Evolutionary conservation across 2,329 filamentous ascomycete species (phyloP).

Genomic region (Verticillium alfalfae): DNA sequence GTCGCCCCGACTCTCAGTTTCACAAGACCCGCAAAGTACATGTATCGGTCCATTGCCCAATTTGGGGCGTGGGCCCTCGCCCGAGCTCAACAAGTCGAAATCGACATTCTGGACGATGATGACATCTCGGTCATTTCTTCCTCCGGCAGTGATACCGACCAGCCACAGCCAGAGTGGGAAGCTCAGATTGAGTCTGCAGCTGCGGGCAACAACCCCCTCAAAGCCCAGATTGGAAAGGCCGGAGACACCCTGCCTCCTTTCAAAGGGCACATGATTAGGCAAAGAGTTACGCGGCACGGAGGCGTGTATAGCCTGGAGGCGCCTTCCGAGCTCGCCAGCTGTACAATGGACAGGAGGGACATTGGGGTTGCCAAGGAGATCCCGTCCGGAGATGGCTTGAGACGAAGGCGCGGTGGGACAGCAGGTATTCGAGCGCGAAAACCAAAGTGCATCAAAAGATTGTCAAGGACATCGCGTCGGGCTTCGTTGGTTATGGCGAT

Average conservation of each 20-base stretch:
- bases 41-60: constrained; percentile 88
- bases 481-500: constrained; percentile 63
- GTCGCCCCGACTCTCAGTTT: constrained; percentile 91
- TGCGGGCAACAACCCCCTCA: constrained; percentile 5
- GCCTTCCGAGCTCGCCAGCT: constrained; percentile 60
- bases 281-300: constrained; percentile 76
- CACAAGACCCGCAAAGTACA: constrained; percentile 90
- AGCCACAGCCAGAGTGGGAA: constrained; percentile 1
- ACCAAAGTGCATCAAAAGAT: constrained; percentile 68
- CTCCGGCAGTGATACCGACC: constrained; percentile 31
- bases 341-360: constrained; percentile 52
- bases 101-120: constrained; percentile 78
- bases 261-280: constrained; percentile 83
- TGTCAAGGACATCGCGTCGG: constrained; percentile 64
- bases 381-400: constrained; percentile 77
- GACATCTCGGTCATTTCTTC: constrained; percentile 67
- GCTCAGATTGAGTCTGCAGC: constrained; percentile 6
- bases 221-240: constrained; percentile 66
- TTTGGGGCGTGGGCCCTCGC: constrained; percentile 91
- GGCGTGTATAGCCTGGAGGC: constrained; percentile 63
- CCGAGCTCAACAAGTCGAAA: constrained; percentile 70
- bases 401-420: constrained; percentile 68
- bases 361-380: constrained; percentile 77
- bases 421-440: constrained; percentile 63
- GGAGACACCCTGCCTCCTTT: constrained; percentile 80